These are phyloP conservation scores for Orbilia brochopaga DNA, from an alignment of 2,329 filamentous ascomycete species.

Conservation along the genomic window DNA sequence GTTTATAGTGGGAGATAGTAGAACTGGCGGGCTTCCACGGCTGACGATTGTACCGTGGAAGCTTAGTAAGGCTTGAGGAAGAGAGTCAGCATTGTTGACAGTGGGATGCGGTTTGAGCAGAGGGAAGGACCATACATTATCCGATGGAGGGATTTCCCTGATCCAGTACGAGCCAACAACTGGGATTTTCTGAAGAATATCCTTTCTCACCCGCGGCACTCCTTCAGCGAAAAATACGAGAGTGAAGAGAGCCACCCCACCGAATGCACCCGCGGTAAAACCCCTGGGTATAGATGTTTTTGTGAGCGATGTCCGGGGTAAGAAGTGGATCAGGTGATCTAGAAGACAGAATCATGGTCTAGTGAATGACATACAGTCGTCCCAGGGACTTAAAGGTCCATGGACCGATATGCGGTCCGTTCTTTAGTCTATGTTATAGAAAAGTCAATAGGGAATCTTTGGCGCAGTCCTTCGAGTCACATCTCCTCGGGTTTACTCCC, in stretches of 20 bases:
- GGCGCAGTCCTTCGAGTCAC: too few species aligned
- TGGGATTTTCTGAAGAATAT: constrained; percentile 54
- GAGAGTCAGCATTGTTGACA: background rate
- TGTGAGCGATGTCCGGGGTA: constrained; percentile 8
- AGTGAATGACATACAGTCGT: constrained; percentile 43
- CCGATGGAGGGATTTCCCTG: constrained; percentile 53
- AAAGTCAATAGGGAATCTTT: too few species aligned
- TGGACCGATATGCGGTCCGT: constrained; percentile 49
- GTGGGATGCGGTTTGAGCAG: background rate
- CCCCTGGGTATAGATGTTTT: constrained; percentile 38
- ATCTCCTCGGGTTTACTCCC: background rate
- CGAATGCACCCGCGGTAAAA: constrained; percentile 52
- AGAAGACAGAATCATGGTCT: background rate
- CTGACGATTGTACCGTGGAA: too few species aligned
- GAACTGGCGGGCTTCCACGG: background rate
- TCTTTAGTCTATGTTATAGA: constrained; percentile 48
- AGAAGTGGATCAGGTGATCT: background rate
- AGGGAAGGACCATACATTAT: constrained; percentile 51
- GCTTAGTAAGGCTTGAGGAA: background rate
- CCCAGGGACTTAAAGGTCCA: constrained; percentile 51
- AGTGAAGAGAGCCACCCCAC: constrained; percentile 52
- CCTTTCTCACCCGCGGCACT: constrained; percentile 54
- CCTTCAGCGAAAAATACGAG: constrained; percentile 53
- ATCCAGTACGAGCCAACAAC: constrained; percentile 54
- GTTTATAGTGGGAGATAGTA: background rate